phyloP scores from a whole-genome alignment of 352 stramenopile species.

The Phytophthora crassamura region DNA sequence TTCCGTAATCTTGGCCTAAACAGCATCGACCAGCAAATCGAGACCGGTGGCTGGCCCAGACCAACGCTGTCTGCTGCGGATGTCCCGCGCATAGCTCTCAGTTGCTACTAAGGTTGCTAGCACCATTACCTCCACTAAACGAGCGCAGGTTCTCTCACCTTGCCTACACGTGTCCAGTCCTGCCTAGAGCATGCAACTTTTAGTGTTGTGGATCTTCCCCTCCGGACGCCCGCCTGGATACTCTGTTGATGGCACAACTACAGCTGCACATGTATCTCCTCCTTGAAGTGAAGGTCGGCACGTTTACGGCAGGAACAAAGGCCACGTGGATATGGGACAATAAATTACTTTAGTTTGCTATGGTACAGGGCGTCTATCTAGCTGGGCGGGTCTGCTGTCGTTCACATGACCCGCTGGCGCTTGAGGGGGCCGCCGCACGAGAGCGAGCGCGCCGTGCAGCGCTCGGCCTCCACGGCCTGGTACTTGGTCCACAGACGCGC shows the following conservation, averaged over 20 bases:
- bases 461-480: slow-evolving; percentile 27
- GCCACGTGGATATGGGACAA: not conserved
- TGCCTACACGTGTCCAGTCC: too few species aligned
- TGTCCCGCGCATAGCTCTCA: not conserved
- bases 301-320: slow-evolving; percentile 29
- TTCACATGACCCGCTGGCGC: slow-evolving; percentile 46
- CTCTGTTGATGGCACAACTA: slow-evolving; percentile 18
- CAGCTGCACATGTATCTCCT: not conserved
- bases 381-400: slow-evolving; percentile 1
- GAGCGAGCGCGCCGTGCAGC: slow-evolving; percentile 11
- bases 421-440: slow-evolving; percentile 27
- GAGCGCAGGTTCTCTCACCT: too few species aligned
- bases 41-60: not conserved
- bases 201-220: slow-evolving; percentile 3
- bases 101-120: too few species aligned
- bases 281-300: not conserved
- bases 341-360: slow-evolving; percentile 33
- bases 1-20: slow-evolving; percentile 8
- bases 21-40: slow-evolving; percentile 11
- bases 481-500: slow-evolving; percentile 31
- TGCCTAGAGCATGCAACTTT: too few species aligned
- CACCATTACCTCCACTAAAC: too few species aligned
- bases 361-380: slow-evolving; percentile 9
- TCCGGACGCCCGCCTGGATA: slow-evolving; percentile 9
- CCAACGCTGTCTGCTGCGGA: not conserved